These are phyloP conservation scores for Thalassiosira livingstoniorum DNA, from an alignment of 352 stramenopile genomes.

Conservation along the genomic window DNA sequence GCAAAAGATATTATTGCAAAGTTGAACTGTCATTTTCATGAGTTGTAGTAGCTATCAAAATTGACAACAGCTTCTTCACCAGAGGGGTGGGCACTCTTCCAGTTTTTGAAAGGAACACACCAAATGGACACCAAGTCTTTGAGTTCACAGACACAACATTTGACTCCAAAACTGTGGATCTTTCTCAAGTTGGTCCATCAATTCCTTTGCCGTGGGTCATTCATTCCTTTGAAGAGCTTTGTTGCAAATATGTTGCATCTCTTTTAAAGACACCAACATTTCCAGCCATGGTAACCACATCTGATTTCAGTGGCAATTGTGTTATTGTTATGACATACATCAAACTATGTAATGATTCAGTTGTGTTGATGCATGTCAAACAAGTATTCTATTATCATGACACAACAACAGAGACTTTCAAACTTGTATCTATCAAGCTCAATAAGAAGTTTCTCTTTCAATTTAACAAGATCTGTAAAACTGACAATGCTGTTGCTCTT, in stretches of 20 bases:
- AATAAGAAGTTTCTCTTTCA: too few species aligned
- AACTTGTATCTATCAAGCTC: too few species aligned
- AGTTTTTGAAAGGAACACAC: slow-evolving; percentile 39
- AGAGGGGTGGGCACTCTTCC: slow-evolving; percentile 12
- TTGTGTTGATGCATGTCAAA: background rate
- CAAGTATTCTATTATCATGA: background rate
- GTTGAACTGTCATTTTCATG: background rate
- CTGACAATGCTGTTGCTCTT: too few species aligned
- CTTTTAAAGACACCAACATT: too few species aligned
- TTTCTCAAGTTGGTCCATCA: slow-evolving; percentile 4
- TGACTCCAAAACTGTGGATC: background rate
- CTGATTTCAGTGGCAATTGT: slow-evolving; percentile 13
- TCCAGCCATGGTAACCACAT: background rate
- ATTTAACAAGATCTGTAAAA: too few species aligned
- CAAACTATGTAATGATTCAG: background rate
- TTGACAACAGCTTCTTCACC: slow-evolving; percentile 1
- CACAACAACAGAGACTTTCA: background rate
- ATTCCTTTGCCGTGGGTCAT: slow-evolving; percentile 8
- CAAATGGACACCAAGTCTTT: slow-evolving; percentile 4
- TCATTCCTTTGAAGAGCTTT: too few species aligned
- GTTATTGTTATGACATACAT: slow-evolving; percentile 10
- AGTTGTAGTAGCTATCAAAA: slow-evolving; percentile 30
- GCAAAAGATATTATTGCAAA: background rate
- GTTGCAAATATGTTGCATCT: too few species aligned
- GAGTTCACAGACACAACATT: slow-evolving; percentile 1